Conservation (phyloP, 768 basidiomycete species). For the Psilocybe azurescens region DNA sequence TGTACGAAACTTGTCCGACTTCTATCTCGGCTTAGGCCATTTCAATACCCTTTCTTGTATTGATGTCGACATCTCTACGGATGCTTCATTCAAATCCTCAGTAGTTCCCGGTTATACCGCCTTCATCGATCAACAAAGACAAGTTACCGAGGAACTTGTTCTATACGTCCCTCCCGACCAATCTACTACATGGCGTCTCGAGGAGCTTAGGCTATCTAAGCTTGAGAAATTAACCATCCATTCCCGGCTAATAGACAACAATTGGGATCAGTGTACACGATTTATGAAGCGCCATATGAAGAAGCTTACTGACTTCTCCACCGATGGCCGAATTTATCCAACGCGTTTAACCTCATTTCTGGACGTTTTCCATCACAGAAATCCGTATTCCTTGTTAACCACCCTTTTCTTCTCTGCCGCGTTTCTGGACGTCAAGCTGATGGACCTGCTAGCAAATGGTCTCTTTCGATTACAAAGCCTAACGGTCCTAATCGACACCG, state of each 20-base stretch:
- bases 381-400: background rate
- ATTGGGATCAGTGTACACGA: slow-evolving; percentile 2
- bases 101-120: background rate
- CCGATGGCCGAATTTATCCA: background rate
- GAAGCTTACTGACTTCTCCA: slow-evolving; percentile 4
- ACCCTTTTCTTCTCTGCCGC: slow-evolving; percentile 1
- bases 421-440: slow-evolving; percentile 1
- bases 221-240: background rate
- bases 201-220: background rate
- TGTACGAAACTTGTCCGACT: background rate
- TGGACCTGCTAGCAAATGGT: slow-evolving; percentile 6
- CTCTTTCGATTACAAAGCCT: slow-evolving; percentile 10
- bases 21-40: slow-evolving; percentile 4
- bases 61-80: slow-evolving; percentile 5
- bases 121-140: slow-evolving; percentile 6
- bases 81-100: slow-evolving; percentile 1
- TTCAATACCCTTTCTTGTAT: slow-evolving; percentile 3
- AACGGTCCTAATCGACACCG: slow-evolving; percentile 3
- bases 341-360: background rate
- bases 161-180: background rate
- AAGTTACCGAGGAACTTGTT: background rate
- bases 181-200: slow-evolving; percentile 1
- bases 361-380: slow-evolving; percentile 8
- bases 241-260: background rate
- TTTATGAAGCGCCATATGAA: slow-evolving; percentile 1